Base-by-base conservation (phyloP, 176 grass and related monocot genomes). In the Chloris gayana region DNA sequence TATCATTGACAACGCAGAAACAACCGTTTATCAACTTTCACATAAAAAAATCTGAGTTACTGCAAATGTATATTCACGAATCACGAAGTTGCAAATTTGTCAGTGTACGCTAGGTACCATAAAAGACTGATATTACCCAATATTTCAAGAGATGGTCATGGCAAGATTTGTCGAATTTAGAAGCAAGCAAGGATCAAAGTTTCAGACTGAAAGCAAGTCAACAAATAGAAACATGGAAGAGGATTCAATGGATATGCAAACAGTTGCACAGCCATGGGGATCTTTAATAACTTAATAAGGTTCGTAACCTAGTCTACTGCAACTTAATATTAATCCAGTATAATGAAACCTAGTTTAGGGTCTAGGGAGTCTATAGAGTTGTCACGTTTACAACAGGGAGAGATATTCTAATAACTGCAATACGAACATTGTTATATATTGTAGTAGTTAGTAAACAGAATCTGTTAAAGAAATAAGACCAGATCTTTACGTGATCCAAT, bases 391-490 rank as follows among this genome's bases (percentile, higher is more conserved):
- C 54, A 58, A 24, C 7, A 25, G 7, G 54, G 22, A 10, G 2
- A 58, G 8, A 24, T 50, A 66, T 67, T n/a, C 35, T 77, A 60
- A 31, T 77, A 60, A 31, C 67, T 41, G 47, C n/a, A 71, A 61
- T 30, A 57, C 60, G 72, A 74, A 17, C n/a, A 37, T 42, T 42
- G n/a, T 25, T 74, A 53, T 80, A 50, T 45, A 35, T 24, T 56
- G 41, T 44, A 88, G 78, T 50, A 85, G 72, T 82, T 85, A 77
- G 87, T 85, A 77, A 81, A 82, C 72, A 73, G 18, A 89, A 89
- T 89, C 72, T 59, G 57, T 81, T 85, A 77, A 89, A 89, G 46
- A 89, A 82, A 53, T 76, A 14, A 66, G 30, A 77, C 72, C 29
- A 85, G 22, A 85, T 89, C 77, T 76, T 85, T 66, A 63, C 77